Base-by-base conservation (phyloP, 208 protist genomes). In the Crithidia fasciculata region DNA sequence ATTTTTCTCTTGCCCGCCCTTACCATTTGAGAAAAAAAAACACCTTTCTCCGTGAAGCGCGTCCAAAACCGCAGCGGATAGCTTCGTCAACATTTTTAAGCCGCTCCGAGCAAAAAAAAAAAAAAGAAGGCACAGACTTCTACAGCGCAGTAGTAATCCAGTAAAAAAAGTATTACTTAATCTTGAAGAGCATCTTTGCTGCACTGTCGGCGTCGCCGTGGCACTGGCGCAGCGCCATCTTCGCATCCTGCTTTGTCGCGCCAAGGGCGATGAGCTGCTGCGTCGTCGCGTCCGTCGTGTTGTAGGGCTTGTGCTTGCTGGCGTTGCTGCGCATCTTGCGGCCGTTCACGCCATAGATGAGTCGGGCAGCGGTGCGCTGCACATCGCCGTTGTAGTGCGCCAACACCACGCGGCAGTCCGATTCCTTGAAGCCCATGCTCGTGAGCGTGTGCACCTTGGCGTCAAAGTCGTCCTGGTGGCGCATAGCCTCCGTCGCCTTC, bases 381-480 rank as follows among this genome's bases (percentile, higher is more conserved):
- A 93, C 84, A 49, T 93, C 83, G 60, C 87, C 88, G 81, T 92
- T 91, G 80, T 93, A 94, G 72, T 94, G 91, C 12, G 89, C 90
- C 19, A 94, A 76, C 5, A 85, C 77, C 2, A 90, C 70, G 37
- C 84, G 82, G 37, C 74, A 72, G 55, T 86, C 74, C 5, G 58
- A 55, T 67, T 72, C 83, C 8, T 76, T 74, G 58, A 91, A 95
- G 40, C 91, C 88, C 84, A 92, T 85, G n/a, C 60, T 74, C 15
- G 67, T 40, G 10, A 93, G 80, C 19, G 57, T 53, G 13, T 67
- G 43, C 52, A 89, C 78, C 77, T 92, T 94, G 45, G 60, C 50
- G 12, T 90, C 83, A 59, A 93, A 92, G 72, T 91, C 87, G 15
- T 81, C 69, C 53, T 66, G 53, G 54, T 81, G 57, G 45, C 76